Evolutionary conservation across 768 basidiomycete genomes (phyloP), one percentile per base, ranked within the genome.

Genomic region (Chalciporus piperatus): DNA sequence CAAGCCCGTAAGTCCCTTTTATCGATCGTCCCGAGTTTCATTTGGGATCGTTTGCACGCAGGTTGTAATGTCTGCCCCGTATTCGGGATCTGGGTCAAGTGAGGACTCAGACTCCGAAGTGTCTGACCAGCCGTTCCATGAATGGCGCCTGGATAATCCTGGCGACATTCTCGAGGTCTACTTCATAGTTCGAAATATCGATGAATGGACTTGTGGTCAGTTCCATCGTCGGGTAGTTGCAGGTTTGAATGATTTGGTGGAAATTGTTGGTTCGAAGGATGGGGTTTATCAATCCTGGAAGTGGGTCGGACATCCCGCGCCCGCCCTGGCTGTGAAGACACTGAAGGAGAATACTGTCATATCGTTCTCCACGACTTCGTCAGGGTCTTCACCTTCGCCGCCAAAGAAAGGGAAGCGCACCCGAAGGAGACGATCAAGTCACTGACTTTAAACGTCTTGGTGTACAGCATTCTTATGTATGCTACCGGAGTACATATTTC

Each of bases 161-260:
- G 62, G 64, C 30, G 74, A 79, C 50, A 80, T 80, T 41, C 64
- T 78, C 2, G 57, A 75, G 54, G 72, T 82, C 10, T 80, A 75
- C 65, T 72, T 81, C 48, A 63, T 82, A 14, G 69, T 81, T 44
- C 72, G 73, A 45, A 80, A 82, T 50, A 75, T 82, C 44, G 81
- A 83, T 50, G 55, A 61, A 47, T 83, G 78, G 80, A 82, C 80
- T 1, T 67, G 68, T 20, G 62, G 65, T 30, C 63, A 64, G 13
- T 83, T 83, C 59, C 61, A 68, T 16, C 56, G 71, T 11, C 70
- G 70, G 37, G 66, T 79, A 35, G 60, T 69, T 10, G 46, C 58
- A 5, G 81, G 79, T 10, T 61, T 80, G 45, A 51, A 70, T 4
- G 56, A 63, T 25, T 59, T 79, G 51, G 59, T 66, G 40, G 59